Base-by-base conservation (phyloP, 495 filamentous ascomycete genomes). In the Hamigera avellanea region DNA sequence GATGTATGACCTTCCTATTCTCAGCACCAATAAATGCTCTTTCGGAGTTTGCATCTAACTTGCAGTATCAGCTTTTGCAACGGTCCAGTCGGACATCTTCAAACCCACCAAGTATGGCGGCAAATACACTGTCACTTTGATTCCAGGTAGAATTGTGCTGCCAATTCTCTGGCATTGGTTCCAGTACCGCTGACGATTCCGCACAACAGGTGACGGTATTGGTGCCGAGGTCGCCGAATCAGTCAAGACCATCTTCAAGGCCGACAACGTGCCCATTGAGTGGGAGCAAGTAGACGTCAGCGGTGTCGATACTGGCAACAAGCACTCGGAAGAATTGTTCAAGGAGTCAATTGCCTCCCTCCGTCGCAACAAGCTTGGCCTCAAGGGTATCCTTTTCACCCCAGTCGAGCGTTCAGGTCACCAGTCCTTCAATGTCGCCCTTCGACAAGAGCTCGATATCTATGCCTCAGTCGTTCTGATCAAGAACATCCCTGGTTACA, bases 241-340 rank as follows among this genome's bases (percentile, higher is more conserved):
- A 32, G 88, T 98, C 45, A 94, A 94, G 75, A 91, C 87, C 32
- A 82, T 98, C 59, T 98, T 95, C 78, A 98, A 95, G 76, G 87
- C 87, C 54, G 89, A 96, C 70, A 96, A 93, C 58, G 93, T 98
- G 30, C 91, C 91, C 45, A 80, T 98, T 40, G 86, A 93, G 57
- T 98, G 91, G 91, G 91, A 98, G 62, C 93, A 96, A 66, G 76
- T 98, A 42, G 89, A 96, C 54, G 87, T 95, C 14, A 89, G 84
- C 25, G 91, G 91, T 63, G 75, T 96, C 19, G 85, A 87, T 53
- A 78, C 80, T 19, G 83, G 88, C 39, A 72, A 79, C 56, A 85
- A 84, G 59, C 81, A 93, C 62, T 84, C 86, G 19, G 93, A 95
- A 65, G 84, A 89, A 53, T 79, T 93, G 37, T 95, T 96, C 74